These are phyloP conservation scores for Cnidoscolus chayamansa DNA, from an alignment of 441 rosid genomes.

Conservation along the genomic window DNA sequence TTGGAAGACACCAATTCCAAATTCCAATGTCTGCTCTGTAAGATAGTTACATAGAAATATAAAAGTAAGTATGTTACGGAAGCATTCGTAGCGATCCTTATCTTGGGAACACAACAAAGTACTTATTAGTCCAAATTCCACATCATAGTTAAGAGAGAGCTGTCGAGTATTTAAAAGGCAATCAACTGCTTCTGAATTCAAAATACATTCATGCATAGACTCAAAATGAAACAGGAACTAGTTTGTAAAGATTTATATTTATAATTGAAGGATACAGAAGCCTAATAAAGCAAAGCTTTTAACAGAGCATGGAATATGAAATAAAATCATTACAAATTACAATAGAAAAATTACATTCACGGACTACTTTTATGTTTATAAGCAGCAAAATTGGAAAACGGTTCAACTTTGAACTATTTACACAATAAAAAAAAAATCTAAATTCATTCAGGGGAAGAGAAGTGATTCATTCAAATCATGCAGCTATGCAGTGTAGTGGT, in stretches of 20 bases:
- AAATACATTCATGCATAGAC: slow-evolving; percentile 1
- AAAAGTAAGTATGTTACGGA: neutral
- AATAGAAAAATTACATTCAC: neutral
- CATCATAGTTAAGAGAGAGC: neutral
- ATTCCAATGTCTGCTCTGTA: neutral
- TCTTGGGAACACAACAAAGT: neutral
- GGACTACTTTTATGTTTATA: neutral
- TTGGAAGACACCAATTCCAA: slow-evolving; percentile 1
- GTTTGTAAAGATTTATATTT: neutral
- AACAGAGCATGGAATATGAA: neutral
- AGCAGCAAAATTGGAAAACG: neutral
- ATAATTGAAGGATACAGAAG: slow-evolving; percentile 6
- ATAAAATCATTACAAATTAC: neutral
- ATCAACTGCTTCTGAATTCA: neutral
- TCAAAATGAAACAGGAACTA: neutral
- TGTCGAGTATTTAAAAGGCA: neutral
- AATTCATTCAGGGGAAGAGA: slow-evolving; percentile 21
- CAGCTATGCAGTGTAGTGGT: slow-evolving; percentile 21
- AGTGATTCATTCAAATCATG: slow-evolving; percentile 32
- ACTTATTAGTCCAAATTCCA: neutral
- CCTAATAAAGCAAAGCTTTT: neutral
- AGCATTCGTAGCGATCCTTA: no score
- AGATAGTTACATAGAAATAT: no score
- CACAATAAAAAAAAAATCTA: slow-evolving; percentile 8
- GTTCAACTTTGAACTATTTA: slow-evolving; percentile 3